Evolutionary conservation across 441 rosid genomes (phyloP), one percentile per base, ranked within the genome.

Genomic region (Geranium incanum): DNA sequence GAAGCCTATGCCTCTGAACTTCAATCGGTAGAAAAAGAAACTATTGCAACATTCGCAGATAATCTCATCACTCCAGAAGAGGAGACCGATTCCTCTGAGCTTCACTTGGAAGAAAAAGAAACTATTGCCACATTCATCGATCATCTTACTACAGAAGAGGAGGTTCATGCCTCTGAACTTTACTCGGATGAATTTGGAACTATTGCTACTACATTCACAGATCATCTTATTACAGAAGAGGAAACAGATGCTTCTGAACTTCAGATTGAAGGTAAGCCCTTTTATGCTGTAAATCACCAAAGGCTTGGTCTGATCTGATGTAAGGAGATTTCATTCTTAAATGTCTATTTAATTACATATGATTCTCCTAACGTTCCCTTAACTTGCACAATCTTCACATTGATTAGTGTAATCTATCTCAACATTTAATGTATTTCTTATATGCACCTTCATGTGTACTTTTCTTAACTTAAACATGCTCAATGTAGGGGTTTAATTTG

Each of bases 221-320:
- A 77, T 71, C 82, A 81, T 68, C 70, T 69, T 38, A 68, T 78
- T 37, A 41, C 50, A 16, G 70, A 78, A 57, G 84, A 81, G 68
- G 84, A 76, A 69, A 72, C 77, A 71, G 77, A 78, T 19, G 76
- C 75, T 48, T 76, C 76, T 6, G 77, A 79, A 70, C 43, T 74
- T 76, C 77, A 37, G 74, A 76, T 70, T 77, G 82, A 72, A 88
- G 95, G 97, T 93, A 81, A 74, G 6, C 23, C 66, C 13, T 68
- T 18, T 60, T 41, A 28, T 6, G 23, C 18, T 60, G 65, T 60
- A 60, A 48, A 19, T 52, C 9, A 55, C 28, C 57, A 18, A 68
- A 62, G 65, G 48, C 21, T 57, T 59, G 13, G 23, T 7, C 19
- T 23, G 8, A 18, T 7, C 19, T 23, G 8, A 18, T 21, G 45